phyloP scores from a whole-genome alignment of 2,329 filamentous ascomycete species.

The Sclerotinia minor region DNA sequence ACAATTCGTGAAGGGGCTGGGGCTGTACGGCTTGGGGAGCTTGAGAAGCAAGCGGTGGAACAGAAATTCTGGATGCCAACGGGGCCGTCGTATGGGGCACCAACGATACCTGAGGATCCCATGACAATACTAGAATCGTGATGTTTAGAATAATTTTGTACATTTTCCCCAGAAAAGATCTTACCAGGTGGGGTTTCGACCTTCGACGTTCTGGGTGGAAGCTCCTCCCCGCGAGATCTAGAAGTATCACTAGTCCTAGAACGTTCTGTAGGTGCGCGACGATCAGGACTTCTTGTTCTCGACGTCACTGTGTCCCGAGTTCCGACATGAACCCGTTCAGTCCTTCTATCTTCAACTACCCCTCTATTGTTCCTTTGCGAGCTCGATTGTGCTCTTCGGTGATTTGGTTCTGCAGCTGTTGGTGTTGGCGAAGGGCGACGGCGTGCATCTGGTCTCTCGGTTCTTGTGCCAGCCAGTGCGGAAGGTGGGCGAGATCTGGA shows the following conservation, averaged over 20 bases:
- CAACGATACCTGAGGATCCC: constrained; percentile 79
- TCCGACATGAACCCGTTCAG: constrained; percentile 58
- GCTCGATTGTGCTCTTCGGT: constrained; percentile 60
- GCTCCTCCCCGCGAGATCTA: constrained; percentile 36
- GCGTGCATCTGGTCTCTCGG: constrained; percentile 34
- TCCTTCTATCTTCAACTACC: constrained; percentile 49
- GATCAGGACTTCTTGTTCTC: constrained; percentile 58
- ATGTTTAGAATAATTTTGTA: constrained; percentile 20
- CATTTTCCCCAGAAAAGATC: neutral
- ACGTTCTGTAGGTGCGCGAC: constrained; percentile 35
- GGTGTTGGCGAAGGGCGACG: constrained; percentile 37
- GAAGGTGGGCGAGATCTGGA: constrained; percentile 39
- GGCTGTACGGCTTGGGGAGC: constrained; percentile 71
- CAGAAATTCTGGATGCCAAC: constrained; percentile 51
- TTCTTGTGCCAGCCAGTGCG: constrained; percentile 32
- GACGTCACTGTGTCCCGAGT: constrained; percentile 63
- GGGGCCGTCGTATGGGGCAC: constrained; percentile 62
- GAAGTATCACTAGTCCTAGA: constrained; percentile 34
- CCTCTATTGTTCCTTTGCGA: constrained; percentile 52
- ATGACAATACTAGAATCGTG: constrained; percentile 49
- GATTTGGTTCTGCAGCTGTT: constrained; percentile 42
- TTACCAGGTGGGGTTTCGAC: constrained; percentile 54
- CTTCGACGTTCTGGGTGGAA: constrained; percentile 43
- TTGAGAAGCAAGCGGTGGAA: constrained; percentile 72
- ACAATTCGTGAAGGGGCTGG: constrained; percentile 66